A percentile compares a stretch with the other conserved stretches of the same genome.
These are phyloP conservation scores for Cylindrodendrum hubeiense DNA, from an alignment of 2,329 filamentous ascomycete species.

Conservation along the genomic window DNA sequence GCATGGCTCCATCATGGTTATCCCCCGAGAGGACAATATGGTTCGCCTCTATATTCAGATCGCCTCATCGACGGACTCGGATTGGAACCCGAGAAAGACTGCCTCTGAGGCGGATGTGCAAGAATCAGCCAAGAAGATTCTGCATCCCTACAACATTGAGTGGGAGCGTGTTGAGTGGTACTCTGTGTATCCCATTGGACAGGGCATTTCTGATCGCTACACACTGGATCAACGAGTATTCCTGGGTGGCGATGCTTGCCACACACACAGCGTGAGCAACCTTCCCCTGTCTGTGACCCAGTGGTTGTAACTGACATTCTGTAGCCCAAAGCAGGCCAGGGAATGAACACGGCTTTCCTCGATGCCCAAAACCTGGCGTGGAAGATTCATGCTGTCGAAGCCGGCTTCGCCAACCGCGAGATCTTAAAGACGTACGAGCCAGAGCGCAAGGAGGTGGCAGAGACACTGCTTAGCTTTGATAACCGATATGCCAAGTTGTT, in stretches of 20 bases:
- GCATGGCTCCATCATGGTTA: conserved; percentile 83
- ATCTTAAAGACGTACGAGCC: conserved; percentile 87
- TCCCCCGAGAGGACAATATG: conserved; percentile 77
- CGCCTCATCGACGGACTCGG: conserved; percentile 69
- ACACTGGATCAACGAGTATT: conserved; percentile 78
- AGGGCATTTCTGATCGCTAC: conserved; percentile 77
- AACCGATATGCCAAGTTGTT: conserved; percentile 92
- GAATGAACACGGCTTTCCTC: conserved; percentile 84
- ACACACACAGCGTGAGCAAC: conserved; percentile 77
- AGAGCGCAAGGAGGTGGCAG: conserved; percentile 87
- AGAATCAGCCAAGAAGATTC: conserved; percentile 72
- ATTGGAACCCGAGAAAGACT: conserved; percentile 72
- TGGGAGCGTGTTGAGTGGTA: conserved; percentile 80
- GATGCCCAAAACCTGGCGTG: conserved; percentile 92
- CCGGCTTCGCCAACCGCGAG: conserved; percentile 80
- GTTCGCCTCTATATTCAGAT: conserved; percentile 80
- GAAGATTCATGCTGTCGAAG: conserved; percentile 94
- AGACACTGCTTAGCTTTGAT: conserved; percentile 88
- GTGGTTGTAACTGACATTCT: conserved; percentile 46
- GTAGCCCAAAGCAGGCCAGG: conserved; percentile 82
- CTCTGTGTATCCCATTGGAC: conserved; percentile 82
- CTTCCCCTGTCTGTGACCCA: conserved; percentile 49
- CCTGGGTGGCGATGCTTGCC: conserved; percentile 82
- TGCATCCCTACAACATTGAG: conserved; percentile 75
- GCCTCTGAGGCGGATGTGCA: conserved; percentile 75